Evolutionary conservation across 768 basidiomycete genomes (phyloP).

Genomic region (Hygrocybe coccinea): DNA sequence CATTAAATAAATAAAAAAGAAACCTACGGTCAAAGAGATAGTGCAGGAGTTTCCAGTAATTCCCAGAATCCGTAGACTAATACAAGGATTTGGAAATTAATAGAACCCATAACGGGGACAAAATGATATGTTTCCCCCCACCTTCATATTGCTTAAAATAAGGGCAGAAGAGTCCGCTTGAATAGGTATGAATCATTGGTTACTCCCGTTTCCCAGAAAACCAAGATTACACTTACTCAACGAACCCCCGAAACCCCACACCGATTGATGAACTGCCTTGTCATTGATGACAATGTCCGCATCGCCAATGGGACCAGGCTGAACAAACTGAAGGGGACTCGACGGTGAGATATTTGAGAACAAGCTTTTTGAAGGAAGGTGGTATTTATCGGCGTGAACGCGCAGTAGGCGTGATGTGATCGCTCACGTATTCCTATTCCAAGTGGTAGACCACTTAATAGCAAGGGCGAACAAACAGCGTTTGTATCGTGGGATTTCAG

Average conservation of each 20-base stretch:
- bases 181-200: background rate
- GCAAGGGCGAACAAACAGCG: background rate
- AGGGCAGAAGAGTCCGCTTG: constrained; percentile 70
- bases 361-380: too few species aligned
- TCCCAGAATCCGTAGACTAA: constrained; percentile 43
- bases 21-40: constrained; percentile 43
- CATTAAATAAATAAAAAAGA: background rate
- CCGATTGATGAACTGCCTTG: too few species aligned
- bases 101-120: too few species aligned
- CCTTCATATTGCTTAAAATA: constrained; percentile 62
- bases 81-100: background rate
- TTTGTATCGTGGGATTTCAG: too few species aligned
- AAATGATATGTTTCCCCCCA: constrained; percentile 16
- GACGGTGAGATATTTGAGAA: too few species aligned
- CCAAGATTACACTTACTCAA: too few species aligned
- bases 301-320: too few species aligned
- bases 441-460: constrained; percentile 55
- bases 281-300: too few species aligned
- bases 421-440: constrained; percentile 49
- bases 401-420: too few species aligned
- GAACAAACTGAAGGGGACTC: too few species aligned
- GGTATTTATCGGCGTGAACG: constrained; percentile 46
- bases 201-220: background rate
- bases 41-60: constrained; percentile 55
- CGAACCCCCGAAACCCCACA: too few species aligned